phyloP scores from a whole-genome alignment of 1,284 basidiomycete species.

The Apiotrichum mycotoxinovorans region DNA sequence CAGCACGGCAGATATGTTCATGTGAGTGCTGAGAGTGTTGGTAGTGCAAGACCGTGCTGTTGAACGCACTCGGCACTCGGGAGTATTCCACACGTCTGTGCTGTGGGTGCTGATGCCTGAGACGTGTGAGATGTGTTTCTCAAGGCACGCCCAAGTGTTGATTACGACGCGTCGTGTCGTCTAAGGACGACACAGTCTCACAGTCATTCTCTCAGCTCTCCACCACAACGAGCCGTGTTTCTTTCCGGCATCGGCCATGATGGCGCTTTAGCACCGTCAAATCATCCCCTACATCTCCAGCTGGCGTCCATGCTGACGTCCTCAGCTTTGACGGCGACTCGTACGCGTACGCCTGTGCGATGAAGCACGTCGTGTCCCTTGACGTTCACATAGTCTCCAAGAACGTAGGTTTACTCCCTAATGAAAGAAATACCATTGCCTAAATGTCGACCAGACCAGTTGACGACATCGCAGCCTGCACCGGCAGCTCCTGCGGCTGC shows the following conservation, averaged over 20 bases:
- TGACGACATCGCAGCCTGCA: not conserved
- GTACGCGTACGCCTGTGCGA: slow-evolving; percentile 44
- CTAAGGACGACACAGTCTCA: too few species aligned
- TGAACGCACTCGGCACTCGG: too few species aligned
- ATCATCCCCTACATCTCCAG: too few species aligned
- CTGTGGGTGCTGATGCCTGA: too few species aligned
- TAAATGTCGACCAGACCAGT: not conserved
- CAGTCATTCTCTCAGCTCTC: too few species aligned
- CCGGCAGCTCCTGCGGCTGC: not conserved
- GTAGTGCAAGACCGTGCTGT: too few species aligned
- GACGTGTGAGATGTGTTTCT: not conserved
- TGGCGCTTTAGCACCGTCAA: too few species aligned
- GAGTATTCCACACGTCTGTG: too few species aligned
- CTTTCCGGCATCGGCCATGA: too few species aligned
- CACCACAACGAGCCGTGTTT: too few species aligned
- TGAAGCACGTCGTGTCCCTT: slow-evolving; percentile 40
- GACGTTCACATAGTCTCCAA: slow-evolving; percentile 37
- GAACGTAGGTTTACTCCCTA: slow-evolving; percentile 27
- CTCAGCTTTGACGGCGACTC: slow-evolving; percentile 42
- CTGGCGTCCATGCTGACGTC: not conserved
- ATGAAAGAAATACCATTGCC: not conserved
- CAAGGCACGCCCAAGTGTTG: too few species aligned
- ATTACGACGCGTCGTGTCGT: too few species aligned
- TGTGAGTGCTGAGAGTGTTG: slow-evolving; percentile 29
- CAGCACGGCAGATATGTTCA: slow-evolving; percentile 29